A percentile compares a stretch with the other conserved stretches of the same genome.
phyloP scores from a whole-genome alignment of 306 rosid genomes.

The Sphenostylis stenocarpa region DNA sequence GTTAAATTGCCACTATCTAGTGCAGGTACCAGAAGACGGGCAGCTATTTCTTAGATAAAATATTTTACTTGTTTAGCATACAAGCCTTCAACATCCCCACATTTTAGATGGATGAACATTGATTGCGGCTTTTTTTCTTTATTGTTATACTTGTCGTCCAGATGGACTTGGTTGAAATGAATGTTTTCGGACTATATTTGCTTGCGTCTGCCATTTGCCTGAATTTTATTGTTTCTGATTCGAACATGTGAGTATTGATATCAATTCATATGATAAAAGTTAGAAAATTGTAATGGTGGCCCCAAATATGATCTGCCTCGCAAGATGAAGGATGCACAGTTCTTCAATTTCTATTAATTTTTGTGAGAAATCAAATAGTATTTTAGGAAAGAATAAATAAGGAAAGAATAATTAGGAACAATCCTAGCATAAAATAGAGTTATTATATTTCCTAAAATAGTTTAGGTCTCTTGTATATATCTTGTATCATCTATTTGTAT shows the following conservation, averaged over 20 bases:
- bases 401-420: too few species aligned
- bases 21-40: neutral
- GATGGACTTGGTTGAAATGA: conserved; percentile 1
- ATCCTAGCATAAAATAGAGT: too few species aligned
- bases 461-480: too few species aligned
- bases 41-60: neutral
- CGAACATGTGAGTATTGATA: conserved; percentile 37
- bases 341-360: too few species aligned
- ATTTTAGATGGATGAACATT: conserved; percentile 6
- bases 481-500: too few species aligned
- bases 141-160: neutral
- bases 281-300: too few species aligned
- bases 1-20: neutral
- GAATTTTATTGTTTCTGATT: conserved; percentile 57
- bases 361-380: too few species aligned
- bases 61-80: neutral
- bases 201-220: conserved; percentile 39
- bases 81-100: neutral
- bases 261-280: neutral
- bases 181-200: conserved; percentile 17
- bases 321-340: too few species aligned
- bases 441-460: too few species aligned
- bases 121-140: conserved; percentile 22
- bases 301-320: too few species aligned
- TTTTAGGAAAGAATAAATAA: too few species aligned